phyloP scores from a whole-genome alignment of 129 eudicot genomes.

The Scalesia atractyloides region DNA sequence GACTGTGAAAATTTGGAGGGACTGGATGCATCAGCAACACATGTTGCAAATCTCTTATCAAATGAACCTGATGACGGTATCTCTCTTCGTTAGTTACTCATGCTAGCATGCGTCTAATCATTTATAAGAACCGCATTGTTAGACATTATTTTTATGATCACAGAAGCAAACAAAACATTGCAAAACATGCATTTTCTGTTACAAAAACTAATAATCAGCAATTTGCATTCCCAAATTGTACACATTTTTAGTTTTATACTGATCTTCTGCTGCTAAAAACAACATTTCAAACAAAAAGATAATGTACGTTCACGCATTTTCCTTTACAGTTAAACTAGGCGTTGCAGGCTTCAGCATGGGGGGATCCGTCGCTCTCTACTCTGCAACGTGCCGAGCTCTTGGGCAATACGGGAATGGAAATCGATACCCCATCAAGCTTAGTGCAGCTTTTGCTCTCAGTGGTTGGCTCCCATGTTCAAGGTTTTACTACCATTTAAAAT shows the following conservation, averaged over 20 bases:
- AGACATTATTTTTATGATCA: background rate
- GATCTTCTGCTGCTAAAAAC: background rate
- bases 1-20: constrained; percentile 47
- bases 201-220: background rate
- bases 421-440: constrained; percentile 54
- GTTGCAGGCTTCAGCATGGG: constrained; percentile 71
- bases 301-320: background rate
- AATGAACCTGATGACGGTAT: constrained; percentile 52
- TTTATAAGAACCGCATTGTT: background rate
- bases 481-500: constrained; percentile 28
- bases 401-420: constrained; percentile 56
- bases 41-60: constrained; percentile 52
- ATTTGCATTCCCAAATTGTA: background rate
- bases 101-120: background rate
- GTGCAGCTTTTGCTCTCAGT: constrained; percentile 52
- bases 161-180: background rate
- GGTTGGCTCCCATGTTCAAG: constrained; percentile 73
- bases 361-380: constrained; percentile 61
- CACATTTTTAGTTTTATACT: background rate
- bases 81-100: background rate
- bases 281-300: background rate
- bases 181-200: background rate
- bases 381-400: constrained; percentile 49
- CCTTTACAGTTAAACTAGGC: constrained; percentile 54
- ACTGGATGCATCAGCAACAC: constrained; percentile 56